Evolutionary conservation across 176 grass and related monocot species (phyloP).

Genomic region (Dendrocalamus sinicus): DNA sequence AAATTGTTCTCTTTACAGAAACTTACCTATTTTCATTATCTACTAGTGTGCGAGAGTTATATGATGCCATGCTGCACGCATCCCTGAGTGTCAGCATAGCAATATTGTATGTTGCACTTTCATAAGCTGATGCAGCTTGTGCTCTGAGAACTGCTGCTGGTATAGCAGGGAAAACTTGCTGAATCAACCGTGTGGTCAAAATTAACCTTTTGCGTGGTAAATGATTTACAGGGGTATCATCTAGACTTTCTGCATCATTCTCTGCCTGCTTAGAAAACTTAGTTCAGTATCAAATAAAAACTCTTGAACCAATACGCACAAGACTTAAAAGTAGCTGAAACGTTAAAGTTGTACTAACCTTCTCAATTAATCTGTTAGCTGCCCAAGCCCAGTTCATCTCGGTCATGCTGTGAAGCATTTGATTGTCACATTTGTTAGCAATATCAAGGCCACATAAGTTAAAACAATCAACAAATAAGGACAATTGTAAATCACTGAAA

Average conservation of each 20-base stretch:
- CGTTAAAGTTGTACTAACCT: conserved; percentile 59
- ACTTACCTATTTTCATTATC: conserved; percentile 77
- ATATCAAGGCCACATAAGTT: conserved; percentile 43
- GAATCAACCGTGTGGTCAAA: conserved; percentile 77
- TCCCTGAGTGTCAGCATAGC: conserved; percentile 76
- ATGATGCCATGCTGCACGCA: conserved; percentile 69
- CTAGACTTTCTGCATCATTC: conserved; percentile 75
- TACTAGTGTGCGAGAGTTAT: conserved; percentile 44
- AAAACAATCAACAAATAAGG: conserved; percentile 33
- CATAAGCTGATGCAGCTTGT: conserved; percentile 71
- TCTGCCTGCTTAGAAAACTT: conserved; percentile 54
- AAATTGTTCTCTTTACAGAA: conserved; percentile 8
- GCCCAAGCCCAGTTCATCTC: conserved; percentile 86
- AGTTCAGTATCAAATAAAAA: conserved; percentile 31
- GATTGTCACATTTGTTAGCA: conserved; percentile 35
- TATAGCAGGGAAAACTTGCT: conserved; percentile 82
- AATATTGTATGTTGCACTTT: conserved; percentile 67
- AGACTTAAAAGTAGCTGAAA: conserved; percentile 32
- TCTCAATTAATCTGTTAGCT: conserved; percentile 88
- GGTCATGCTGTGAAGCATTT: conserved; percentile 57
- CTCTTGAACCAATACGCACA: conserved; percentile 26
- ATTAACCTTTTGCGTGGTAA: conserved; percentile 71
- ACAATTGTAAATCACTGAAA: conserved; percentile 23
- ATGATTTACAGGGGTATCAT: conserved; percentile 54
- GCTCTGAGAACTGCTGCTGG: conserved; percentile 67